A percentile compares a stretch with the other conserved stretches of the same genome.
phyloP scores from a whole-genome alignment of 2,329 filamentous ascomycete genomes.

The Phyllosticta paracitricarpa region DNA sequence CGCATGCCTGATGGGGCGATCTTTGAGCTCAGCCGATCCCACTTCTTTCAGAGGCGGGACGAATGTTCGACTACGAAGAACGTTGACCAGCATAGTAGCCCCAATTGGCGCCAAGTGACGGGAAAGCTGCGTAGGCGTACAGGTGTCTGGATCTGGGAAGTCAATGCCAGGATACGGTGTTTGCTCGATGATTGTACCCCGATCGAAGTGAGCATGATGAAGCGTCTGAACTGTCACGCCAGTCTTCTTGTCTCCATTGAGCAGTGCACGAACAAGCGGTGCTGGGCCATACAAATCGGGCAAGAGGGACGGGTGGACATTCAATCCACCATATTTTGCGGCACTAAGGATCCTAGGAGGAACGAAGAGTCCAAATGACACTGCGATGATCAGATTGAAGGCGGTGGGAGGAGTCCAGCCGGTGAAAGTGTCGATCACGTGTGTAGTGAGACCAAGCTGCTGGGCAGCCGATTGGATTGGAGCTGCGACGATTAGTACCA shows the following conservation, averaged over 20 bases:
- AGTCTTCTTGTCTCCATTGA: constrained; percentile 49
- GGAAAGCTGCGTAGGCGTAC: constrained; percentile 42
- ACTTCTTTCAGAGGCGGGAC: constrained; percentile 47
- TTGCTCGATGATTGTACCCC: constrained; percentile 65
- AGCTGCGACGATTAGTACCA: constrained; percentile 39
- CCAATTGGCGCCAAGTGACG: constrained; percentile 52
- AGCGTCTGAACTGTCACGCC: constrained; percentile 85
- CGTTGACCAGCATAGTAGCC: constrained; percentile 58
- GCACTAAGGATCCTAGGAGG: constrained; percentile 61
- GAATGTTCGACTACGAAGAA: constrained; percentile 54
- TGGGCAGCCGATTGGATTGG: constrained; percentile 58
- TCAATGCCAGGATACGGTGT: constrained; percentile 42
- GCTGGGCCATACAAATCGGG: constrained; percentile 80
- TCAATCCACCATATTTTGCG: constrained; percentile 76
- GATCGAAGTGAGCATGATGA: constrained; percentile 65
- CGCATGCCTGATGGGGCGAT: constrained; percentile 41
- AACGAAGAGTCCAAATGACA: constrained; percentile 89
- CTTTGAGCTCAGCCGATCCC: constrained; percentile 10
- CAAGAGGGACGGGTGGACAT: constrained; percentile 85
- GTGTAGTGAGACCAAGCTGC: constrained; percentile 54
- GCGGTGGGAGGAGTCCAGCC: constrained; percentile 49
- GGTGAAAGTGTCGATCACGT: constrained; percentile 73
- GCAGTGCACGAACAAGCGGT: constrained; percentile 75
- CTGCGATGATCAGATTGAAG: constrained; percentile 76
- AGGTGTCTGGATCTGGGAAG: constrained; percentile 39